These are phyloP conservation scores for Paratinospora sagittata DNA, from an alignment of 164 flowering plant genomes.

Conservation along the genomic window DNA sequence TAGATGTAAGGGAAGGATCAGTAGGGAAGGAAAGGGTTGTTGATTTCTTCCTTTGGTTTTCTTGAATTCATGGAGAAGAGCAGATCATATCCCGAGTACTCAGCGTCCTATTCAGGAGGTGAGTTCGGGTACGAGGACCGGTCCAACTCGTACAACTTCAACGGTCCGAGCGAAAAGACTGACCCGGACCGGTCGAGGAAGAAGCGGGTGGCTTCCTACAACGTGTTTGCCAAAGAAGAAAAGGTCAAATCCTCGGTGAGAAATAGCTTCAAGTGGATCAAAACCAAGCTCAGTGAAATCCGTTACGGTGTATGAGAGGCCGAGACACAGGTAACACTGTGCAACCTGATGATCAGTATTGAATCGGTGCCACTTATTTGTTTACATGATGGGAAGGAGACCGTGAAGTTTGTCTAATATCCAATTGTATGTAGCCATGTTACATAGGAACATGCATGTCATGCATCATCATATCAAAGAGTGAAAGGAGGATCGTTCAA, in stretches of 20 bases:
- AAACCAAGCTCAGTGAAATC: slow-evolving; percentile 49
- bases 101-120: slow-evolving; percentile 27
- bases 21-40: no score
- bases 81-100: slow-evolving; percentile 48
- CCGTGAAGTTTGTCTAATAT: background rate
- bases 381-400: background rate
- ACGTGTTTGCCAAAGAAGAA: slow-evolving; percentile 50
- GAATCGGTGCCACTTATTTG: background rate
- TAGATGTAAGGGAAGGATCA: background rate
- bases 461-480: background rate
- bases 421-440: background rate
- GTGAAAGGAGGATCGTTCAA: background rate
- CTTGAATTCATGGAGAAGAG: slow-evolving; percentile 45
- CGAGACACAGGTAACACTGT: no score
- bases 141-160: slow-evolving; percentile 49
- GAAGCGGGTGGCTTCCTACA: slow-evolving; percentile 65
- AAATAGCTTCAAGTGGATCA: slow-evolving; percentile 83
- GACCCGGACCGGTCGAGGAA: slow-evolving; percentile 71
- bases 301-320: slow-evolving; percentile 33
- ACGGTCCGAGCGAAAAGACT: slow-evolving; percentile 52
- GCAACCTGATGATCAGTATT: no score
- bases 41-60: background rate
- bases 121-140: slow-evolving; percentile 35
- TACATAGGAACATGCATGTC: slow-evolving; percentile 5
- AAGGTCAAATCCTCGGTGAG: slow-evolving; percentile 56